Evolutionary conservation across 164 flowering plant genomes (phyloP).

Genomic region (Stephania yunnanensis): DNA sequence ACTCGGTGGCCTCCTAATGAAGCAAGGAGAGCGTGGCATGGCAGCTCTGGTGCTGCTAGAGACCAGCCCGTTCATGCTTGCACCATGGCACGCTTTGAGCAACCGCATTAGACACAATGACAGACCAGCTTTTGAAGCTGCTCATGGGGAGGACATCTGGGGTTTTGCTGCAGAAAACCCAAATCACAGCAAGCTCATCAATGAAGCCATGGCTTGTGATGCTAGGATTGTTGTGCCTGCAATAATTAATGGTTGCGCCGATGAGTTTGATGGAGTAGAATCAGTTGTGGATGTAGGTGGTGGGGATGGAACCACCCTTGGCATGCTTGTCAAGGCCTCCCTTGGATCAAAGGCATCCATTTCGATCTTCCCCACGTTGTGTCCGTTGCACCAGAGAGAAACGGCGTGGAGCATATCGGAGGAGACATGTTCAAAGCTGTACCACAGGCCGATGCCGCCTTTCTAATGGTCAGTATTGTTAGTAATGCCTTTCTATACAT

Average conservation of each 20-base stretch:
- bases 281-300: slow-evolving; percentile 11
- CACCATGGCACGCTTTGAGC: slow-evolving; percentile 9
- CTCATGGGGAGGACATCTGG: slow-evolving; percentile 2
- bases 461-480: not conserved
- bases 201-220: slow-evolving; percentile 9
- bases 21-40: slow-evolving; percentile 8
- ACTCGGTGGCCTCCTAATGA: not conserved
- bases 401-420: not conserved
- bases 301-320: slow-evolving; percentile 1
- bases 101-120: not conserved
- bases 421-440: slow-evolving; percentile 8
- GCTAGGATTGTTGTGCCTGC: slow-evolving; percentile 4
- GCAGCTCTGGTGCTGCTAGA: not conserved
- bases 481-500: too few relatives aligned
- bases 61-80: slow-evolving; percentile 3
- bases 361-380: slow-evolving; percentile 11
- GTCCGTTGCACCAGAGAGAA: slow-evolving; percentile 3
- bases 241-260: slow-evolving; percentile 1
- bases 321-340: slow-evolving; percentile 7
- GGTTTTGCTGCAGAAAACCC: slow-evolving; percentile 2
- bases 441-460: slow-evolving; percentile 8
- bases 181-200: slow-evolving; percentile 4
- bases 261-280: not conserved
- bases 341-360: slow-evolving; percentile 10
- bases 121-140: slow-evolving; percentile 4